Percentiles rank a stretch among this genome's conserved stretches.
phyloP scores from a whole-genome alignment of 495 filamentous ascomycete species.

The Penicillium tannophilum region DNA sequence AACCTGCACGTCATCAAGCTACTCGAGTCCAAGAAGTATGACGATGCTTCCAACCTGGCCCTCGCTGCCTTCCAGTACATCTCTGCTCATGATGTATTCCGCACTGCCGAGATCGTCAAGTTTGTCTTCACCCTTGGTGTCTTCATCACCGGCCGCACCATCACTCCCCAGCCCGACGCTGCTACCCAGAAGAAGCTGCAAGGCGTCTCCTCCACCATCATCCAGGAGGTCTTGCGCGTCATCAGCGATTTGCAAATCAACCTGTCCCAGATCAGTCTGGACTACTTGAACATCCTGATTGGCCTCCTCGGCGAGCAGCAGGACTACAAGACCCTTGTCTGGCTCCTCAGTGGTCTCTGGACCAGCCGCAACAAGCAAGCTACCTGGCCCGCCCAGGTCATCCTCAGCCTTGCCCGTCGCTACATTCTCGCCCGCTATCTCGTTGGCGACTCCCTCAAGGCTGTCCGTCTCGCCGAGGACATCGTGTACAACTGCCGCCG shows the following conservation, averaged over 20 bases:
- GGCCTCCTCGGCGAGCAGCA: conserved; percentile 38
- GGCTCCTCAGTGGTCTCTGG: conserved; percentile 39
- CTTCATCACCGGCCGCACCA: conserved; percentile 29
- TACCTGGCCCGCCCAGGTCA: conserved; percentile 26
- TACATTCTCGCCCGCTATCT: conserved; percentile 43
- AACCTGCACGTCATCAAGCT: conserved; percentile 33
- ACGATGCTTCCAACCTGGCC: conserved; percentile 33
- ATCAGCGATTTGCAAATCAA: conserved; percentile 32
- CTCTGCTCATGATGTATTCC: conserved; percentile 29
- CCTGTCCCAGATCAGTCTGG: conserved; percentile 30
- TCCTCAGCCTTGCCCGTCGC: conserved; percentile 40
- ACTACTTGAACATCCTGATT: conserved; percentile 39
- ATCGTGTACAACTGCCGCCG: conserved; percentile 47
- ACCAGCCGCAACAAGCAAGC: conserved; percentile 32
- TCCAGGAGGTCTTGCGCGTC: conserved; percentile 29
- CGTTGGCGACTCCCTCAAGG: conserved; percentile 30
- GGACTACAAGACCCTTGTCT: conserved; percentile 41
- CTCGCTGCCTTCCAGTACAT: conserved; percentile 35
- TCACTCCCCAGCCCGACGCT: conserved; percentile 17
- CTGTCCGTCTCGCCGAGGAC: conserved; percentile 43
- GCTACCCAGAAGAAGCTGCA: conserved; percentile 26
- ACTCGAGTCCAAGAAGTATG: conserved; percentile 28
- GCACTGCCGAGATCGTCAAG: conserved; percentile 28
- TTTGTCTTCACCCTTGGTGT: conserved; percentile 35
- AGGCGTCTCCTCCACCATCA: conserved; percentile 23